These are phyloP conservation scores for Brassica cretica DNA, from an alignment of 345 rosid genomes.

Conservation along the genomic window DNA sequence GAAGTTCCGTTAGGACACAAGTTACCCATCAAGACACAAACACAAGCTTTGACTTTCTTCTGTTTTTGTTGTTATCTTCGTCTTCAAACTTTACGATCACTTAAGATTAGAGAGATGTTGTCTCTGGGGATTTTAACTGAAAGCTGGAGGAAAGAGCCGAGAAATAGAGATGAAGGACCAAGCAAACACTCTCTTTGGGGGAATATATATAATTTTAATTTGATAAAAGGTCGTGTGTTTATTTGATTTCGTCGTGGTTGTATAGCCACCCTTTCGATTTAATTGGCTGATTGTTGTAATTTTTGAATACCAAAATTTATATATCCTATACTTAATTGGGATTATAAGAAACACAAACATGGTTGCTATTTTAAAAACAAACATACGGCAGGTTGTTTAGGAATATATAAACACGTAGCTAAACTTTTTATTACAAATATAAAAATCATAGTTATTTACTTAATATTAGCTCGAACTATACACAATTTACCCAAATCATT, in stretches of 20 bases:
- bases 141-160: slow-evolving; percentile 19
- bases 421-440: too few relatives aligned
- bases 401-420: too few relatives aligned
- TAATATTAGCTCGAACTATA: too few relatives aligned
- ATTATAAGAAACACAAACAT: too few relatives aligned
- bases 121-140: slow-evolving; percentile 2
- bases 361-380: too few relatives aligned
- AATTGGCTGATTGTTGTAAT: slow-evolving; percentile 4
- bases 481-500: too few relatives aligned
- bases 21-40: slow-evolving; percentile 32
- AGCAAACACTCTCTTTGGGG: slow-evolving; percentile 12
- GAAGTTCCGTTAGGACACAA: slow-evolving; percentile 32
- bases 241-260: slow-evolving; percentile 15
- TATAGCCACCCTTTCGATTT: background rate
- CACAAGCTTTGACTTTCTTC: slow-evolving; percentile 9
- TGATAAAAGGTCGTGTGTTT: background rate
- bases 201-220: background rate
- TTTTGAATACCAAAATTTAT: background rate
- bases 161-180: slow-evolving; percentile 31
- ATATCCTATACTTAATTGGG: background rate
- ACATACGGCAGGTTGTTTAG: too few relatives aligned
- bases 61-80: background rate
- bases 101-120: background rate
- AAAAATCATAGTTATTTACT: too few relatives aligned
- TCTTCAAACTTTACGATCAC: background rate